Evolutionary conservation across 2,329 filamentous ascomycete genomes (phyloP).

Genomic region (Talaromyces sp.): DNA sequence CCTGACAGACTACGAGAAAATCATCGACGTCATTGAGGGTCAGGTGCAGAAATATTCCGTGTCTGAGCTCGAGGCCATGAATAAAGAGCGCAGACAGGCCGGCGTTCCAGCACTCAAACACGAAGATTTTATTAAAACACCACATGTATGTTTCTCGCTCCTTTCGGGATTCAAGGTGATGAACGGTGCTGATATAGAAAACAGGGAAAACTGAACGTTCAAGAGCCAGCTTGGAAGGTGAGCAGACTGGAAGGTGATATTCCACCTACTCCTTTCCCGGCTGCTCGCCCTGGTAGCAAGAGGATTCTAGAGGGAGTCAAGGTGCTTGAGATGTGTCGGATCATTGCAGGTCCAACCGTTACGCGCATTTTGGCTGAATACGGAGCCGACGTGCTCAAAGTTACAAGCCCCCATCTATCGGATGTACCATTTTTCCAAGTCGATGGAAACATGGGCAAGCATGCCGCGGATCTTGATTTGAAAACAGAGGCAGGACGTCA

Average conservation of each 20-base stretch:
- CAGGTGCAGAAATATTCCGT: constrained; percentile 58
- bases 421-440: constrained; percentile 75
- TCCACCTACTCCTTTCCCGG: constrained; percentile 32
- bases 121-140: constrained; percentile 61
- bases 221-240: constrained; percentile 42
- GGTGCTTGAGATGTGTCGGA: constrained; percentile 73
- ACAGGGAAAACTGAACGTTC: constrained; percentile 37
- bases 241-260: constrained; percentile 30
- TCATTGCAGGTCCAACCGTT: constrained; percentile 76
- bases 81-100: constrained; percentile 60
- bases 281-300: constrained; percentile 35
- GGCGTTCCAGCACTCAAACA: constrained; percentile 63
- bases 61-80: constrained; percentile 61
- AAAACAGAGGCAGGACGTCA: constrained; percentile 57
- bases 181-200: neutral
- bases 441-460: constrained; percentile 74
- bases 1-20: constrained; percentile 61
- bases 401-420: constrained; percentile 67
- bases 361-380: constrained; percentile 73
- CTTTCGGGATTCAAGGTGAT: neutral
- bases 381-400: constrained; percentile 72
- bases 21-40: constrained; percentile 62
- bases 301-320: constrained; percentile 62
- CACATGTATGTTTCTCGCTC: constrained; percentile 48
- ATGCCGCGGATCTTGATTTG: constrained; percentile 66